These are phyloP conservation scores for Allantophomopsis cytisporea DNA, from an alignment of 2,329 filamentous ascomycete species.

Conservation along the genomic window DNA sequence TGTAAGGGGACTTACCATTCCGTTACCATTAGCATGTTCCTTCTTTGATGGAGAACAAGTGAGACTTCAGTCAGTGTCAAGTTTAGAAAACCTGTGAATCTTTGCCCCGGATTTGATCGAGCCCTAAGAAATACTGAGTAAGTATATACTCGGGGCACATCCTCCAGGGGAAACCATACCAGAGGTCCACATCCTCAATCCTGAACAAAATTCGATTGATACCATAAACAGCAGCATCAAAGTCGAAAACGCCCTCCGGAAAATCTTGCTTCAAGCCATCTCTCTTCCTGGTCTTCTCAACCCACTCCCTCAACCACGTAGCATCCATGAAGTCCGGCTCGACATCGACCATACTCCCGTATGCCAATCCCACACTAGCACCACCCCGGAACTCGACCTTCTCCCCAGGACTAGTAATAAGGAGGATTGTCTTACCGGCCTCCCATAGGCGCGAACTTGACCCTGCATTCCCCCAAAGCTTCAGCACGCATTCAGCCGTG, in stretches of 20 bases:
- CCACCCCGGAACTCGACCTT: constrained; percentile 8
- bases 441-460: constrained; percentile 27
- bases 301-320: constrained; percentile 35
- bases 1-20: constrained; percentile 22
- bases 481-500: constrained; percentile 36
- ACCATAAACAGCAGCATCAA: constrained; percentile 19
- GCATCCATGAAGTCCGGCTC: constrained; percentile 39
- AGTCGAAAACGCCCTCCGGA: constrained; percentile 24
- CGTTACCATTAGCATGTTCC: constrained; percentile 23
- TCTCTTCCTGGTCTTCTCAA: constrained; percentile 29
- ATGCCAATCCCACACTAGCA: constrained; percentile 20
- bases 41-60: constrained; percentile 10
- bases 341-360: constrained; percentile 35
- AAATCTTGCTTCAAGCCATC: constrained; percentile 36
- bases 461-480: constrained; percentile 37
- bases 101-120: constrained; percentile 15
- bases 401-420: constrained; percentile 25
- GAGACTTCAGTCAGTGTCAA: constrained; percentile 15
- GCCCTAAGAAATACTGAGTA: constrained; percentile 7
- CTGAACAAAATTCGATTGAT: constrained; percentile 23
- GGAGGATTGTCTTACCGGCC: constrained; percentile 32
- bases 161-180: constrained; percentile 9
- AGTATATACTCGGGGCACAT: neutral
- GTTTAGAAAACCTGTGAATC: constrained; percentile 25
- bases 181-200: constrained; percentile 27